Percentiles rank a stretch among this genome's conserved stretches.
Evolutionary conservation across 768 basidiomycete genomes (phyloP).

Genomic region (Trametopsis cervina): DNA sequence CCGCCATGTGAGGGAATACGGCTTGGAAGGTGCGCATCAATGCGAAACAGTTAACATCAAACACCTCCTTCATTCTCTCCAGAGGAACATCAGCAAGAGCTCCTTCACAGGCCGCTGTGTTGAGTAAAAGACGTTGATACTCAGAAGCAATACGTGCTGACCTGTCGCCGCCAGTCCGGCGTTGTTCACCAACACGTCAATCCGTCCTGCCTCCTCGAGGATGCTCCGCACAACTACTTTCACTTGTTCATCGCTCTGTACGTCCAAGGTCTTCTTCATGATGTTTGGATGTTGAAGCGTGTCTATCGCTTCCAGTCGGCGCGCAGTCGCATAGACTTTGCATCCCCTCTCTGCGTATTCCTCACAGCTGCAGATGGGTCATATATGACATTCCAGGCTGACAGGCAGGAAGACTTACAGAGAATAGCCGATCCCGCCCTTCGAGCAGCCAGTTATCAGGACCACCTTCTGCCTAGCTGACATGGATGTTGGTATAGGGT

Average conservation of each 20-base stretch:
- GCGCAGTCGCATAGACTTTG: constrained; percentile 70
- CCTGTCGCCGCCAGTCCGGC: too few species aligned
- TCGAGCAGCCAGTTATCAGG: constrained; percentile 66
- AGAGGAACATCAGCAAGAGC: constrained; percentile 46
- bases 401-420: constrained; percentile 38
- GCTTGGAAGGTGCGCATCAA: constrained; percentile 52
- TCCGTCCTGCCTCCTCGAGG: constrained; percentile 45
- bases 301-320: constrained; percentile 51
- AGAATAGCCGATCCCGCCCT: constrained; percentile 66
- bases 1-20: constrained; percentile 48
- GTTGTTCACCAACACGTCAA: constrained; percentile 75
- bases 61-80: constrained; percentile 43
- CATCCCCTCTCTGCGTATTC: constrained; percentile 60
- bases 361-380: constrained; percentile 46
- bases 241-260: constrained; percentile 56
- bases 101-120: constrained; percentile 20
- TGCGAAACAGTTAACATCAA: constrained; percentile 62
- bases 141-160: too few species aligned
- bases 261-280: constrained; percentile 49
- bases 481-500: too few species aligned
- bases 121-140: background rate
- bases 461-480: constrained; percentile 41
- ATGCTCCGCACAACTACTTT: constrained; percentile 42
- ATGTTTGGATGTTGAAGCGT: constrained; percentile 41
- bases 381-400: background rate